A percentile compares a stretch with the other conserved stretches of the same genome.
phyloP scores from a whole-genome alignment of 225 moss, liverwort and hornwort genomes.

The Straminergon stramineum region DNA sequence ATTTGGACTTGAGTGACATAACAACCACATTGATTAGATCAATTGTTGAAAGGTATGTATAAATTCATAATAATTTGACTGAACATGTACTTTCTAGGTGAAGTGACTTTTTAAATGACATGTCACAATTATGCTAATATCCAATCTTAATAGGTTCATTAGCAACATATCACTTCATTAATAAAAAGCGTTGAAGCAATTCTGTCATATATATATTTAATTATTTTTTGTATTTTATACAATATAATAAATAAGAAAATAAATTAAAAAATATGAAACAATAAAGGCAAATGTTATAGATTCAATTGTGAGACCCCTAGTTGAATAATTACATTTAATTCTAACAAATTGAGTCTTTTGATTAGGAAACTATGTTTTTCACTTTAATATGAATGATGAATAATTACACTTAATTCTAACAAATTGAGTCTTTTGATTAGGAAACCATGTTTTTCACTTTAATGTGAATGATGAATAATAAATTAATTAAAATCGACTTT shows the following conservation, averaged over 20 bases:
- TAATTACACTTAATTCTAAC: too few species aligned
- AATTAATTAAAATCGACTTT: too few species aligned
- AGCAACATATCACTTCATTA: not conserved
- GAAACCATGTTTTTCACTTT: too few species aligned
- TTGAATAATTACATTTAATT: too few species aligned
- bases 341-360: not conserved
- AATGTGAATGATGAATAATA: too few species aligned
- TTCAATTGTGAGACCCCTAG: not conserved
- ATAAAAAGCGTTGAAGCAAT: fast-evolving
- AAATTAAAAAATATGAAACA: too few species aligned
- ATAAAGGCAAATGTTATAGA: fast-evolving
- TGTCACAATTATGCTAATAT: not conserved
- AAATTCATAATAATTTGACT: not conserved
- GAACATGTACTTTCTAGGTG: fast-evolving
- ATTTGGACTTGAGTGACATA: not conserved
- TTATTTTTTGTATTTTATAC: fast-evolving
- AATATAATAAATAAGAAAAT: too few species aligned
- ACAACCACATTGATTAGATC: not conserved
- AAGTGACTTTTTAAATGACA: too few species aligned
- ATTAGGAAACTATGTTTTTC: too few species aligned
- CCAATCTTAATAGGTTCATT: not conserved
- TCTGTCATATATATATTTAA: too few species aligned
- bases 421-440: not conserved
- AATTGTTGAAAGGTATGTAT: too few species aligned
- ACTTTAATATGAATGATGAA: too few species aligned